Conservation (phyloP, 2,329 filamentous ascomycete species). For the Xenoacremonium recifei region DNA sequence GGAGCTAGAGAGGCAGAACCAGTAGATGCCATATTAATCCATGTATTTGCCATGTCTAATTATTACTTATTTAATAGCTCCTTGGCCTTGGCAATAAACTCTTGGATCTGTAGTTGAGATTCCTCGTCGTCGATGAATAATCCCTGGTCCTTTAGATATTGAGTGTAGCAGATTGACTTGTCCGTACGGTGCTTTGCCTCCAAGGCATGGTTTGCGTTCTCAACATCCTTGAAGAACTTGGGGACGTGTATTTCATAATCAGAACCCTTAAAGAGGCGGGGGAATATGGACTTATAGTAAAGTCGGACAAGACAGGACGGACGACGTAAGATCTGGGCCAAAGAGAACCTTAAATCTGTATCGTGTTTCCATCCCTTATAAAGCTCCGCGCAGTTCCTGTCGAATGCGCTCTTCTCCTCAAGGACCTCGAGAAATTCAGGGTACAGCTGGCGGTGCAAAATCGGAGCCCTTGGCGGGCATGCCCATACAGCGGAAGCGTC, state of each 20-base stretch:
- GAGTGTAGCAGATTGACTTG: neutral
- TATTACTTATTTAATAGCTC: neutral
- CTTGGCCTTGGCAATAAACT: neutral
- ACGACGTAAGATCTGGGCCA: constrained; percentile 11
- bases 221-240: constrained; percentile 2
- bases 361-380: constrained; percentile 4
- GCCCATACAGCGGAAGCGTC: constrained; percentile 3
- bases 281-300: constrained; percentile 11
- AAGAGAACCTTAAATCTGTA: constrained; percentile 1
- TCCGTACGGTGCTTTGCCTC: neutral
- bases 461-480: too few relatives aligned
- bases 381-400: constrained; percentile 6
- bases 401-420: neutral
- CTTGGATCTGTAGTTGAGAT: neutral
- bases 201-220: neutral
- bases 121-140: neutral
- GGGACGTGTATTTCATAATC: neutral
- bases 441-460: neutral
- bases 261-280: constrained; percentile 1
- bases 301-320: constrained; percentile 7
- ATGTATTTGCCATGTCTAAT: neutral
- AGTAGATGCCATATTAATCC: neutral
- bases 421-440: constrained; percentile 6
- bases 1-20: constrained; percentile 1
- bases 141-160: neutral